Percentiles rank a stretch among this genome's conserved stretches.
Evolutionary conservation across 2,329 filamentous ascomycete species (phyloP).

Genomic region (Cordyceps pruinosa): DNA sequence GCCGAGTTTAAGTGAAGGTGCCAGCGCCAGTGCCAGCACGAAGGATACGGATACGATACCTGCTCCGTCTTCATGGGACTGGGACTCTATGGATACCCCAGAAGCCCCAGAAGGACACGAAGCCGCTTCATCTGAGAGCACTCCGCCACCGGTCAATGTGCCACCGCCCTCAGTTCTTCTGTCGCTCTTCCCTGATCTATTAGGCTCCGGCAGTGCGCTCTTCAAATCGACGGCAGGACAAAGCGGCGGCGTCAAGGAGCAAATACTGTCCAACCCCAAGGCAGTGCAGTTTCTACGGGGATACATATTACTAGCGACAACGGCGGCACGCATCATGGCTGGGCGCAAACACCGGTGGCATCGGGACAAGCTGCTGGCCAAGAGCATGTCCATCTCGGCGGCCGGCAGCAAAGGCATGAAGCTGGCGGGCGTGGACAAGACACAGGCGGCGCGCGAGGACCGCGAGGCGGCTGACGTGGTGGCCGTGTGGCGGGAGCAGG

Average conservation of each 20-base stretch:
- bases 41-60: constrained; percentile 11
- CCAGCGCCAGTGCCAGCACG: constrained; percentile 11
- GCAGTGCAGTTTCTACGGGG: constrained; percentile 57
- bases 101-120: constrained; percentile 14
- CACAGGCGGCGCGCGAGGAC: constrained; percentile 75
- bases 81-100: constrained; percentile 37
- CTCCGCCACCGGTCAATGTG: constrained; percentile 70
- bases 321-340: constrained; percentile 73
- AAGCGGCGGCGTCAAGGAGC: constrained; percentile 50
- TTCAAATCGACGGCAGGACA: constrained; percentile 59
- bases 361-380: constrained; percentile 73
- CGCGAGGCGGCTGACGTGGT: constrained; percentile 76
- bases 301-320: constrained; percentile 57
- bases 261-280: constrained; percentile 55
- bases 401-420: constrained; percentile 83
- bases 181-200: constrained; percentile 64
- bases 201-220: constrained; percentile 59
- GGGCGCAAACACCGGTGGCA: constrained; percentile 87
- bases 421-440: constrained; percentile 75
- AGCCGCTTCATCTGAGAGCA: constrained; percentile 23
- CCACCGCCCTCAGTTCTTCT: constrained; percentile 82
- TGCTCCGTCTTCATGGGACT: constrained; percentile 38
- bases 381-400: constrained; percentile 82
- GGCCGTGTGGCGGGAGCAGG: constrained; percentile 64
- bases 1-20: constrained; percentile 22